phyloP scores from a whole-genome alignment of 2,329 filamentous ascomycete genomes.

The Penicillium hordei region DNA sequence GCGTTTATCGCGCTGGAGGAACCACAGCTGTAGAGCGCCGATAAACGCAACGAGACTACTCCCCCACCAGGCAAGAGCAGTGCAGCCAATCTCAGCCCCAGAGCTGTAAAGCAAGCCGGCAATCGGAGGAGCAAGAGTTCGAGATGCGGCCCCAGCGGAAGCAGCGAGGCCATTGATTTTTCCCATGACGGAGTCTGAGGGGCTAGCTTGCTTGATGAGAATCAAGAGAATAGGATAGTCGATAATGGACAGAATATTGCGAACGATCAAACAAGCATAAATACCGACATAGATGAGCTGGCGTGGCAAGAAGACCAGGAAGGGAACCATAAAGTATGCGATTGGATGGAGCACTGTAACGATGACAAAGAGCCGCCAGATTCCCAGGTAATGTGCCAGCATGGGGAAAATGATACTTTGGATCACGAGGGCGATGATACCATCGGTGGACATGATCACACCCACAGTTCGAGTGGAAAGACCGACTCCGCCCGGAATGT shows the following conservation, averaged over 20 bases:
- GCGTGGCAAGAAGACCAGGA: constrained; percentile 59
- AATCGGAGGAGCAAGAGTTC: constrained; percentile 68
- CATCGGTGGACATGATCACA: constrained; percentile 67
- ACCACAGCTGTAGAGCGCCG: constrained; percentile 58
- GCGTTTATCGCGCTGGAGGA: constrained; percentile 52
- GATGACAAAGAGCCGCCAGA: constrained; percentile 66
- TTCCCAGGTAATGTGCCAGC: constrained; percentile 62
- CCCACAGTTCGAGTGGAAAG: constrained; percentile 66
- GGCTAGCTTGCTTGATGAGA: constrained; percentile 69
- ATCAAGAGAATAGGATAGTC: constrained; percentile 69
- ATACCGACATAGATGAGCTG: constrained; percentile 60
- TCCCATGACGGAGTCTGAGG: constrained; percentile 61
- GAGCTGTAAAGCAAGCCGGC: constrained; percentile 66
- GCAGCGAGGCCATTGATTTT: constrained; percentile 73
- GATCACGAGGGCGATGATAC: constrained; percentile 69
- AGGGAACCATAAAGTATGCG: constrained; percentile 68
- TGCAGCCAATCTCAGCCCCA: constrained; percentile 58
- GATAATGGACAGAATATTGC: constrained; percentile 68
- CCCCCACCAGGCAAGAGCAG: constrained; percentile 64
- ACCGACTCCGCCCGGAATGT: constrained; percentile 64
- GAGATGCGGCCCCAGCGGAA: constrained; percentile 67
- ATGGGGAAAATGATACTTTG: constrained; percentile 70
- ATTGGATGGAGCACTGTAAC: constrained; percentile 67
- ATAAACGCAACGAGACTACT: constrained; percentile 57
- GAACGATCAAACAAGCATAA: constrained; percentile 63